Percentiles rank a stretch among this genome's conserved stretches.
Evolutionary conservation across 129 eudicot genomes (phyloP).

Genomic region (Helianthus tuberosus): DNA sequence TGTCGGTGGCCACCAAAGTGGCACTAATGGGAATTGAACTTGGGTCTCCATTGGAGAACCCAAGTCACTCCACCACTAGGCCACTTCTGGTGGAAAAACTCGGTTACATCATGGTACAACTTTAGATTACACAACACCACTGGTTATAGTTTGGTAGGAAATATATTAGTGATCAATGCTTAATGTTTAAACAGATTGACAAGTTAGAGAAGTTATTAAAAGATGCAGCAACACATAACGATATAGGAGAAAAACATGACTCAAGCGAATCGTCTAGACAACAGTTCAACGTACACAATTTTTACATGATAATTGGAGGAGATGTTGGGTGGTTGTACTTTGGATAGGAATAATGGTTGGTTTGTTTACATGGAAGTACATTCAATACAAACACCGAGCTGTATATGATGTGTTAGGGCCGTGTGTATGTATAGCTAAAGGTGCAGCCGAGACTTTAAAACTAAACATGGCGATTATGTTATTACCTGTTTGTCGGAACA

Average conservation of each 20-base stretch:
- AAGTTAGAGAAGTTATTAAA: conserved; percentile 73
- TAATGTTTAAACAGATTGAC: conserved; percentile 51
- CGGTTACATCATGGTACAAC: conserved; percentile 59
- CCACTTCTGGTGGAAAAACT: conserved; percentile 37
- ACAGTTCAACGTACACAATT: conserved; percentile 62
- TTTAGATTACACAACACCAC: neutral
- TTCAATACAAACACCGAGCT: conserved; percentile 55
- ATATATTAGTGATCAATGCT: neutral
- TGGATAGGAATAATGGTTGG: conserved; percentile 73
- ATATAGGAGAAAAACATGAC: conserved; percentile 56
- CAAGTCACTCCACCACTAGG: too few species aligned
- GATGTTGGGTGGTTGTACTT: conserved; percentile 78
- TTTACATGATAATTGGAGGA: conserved; percentile 75
- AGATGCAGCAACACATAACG: conserved; percentile 66
- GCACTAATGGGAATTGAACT: too few species aligned
- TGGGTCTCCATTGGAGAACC: too few species aligned
- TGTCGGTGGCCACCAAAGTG: too few species aligned
- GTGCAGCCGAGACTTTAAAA: conserved; percentile 91
- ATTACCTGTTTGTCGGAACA: conserved; percentile 84
- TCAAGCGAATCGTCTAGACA: conserved; percentile 70
- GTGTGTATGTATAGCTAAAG: conserved; percentile 84
- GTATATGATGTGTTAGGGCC: conserved; percentile 64
- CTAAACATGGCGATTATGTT: conserved; percentile 86
- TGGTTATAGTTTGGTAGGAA: conserved; percentile 5
- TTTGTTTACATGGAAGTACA: conserved; percentile 66